Conservation (phyloP, 257 asterid genomes). For the Scutellaria galericulata region DNA sequence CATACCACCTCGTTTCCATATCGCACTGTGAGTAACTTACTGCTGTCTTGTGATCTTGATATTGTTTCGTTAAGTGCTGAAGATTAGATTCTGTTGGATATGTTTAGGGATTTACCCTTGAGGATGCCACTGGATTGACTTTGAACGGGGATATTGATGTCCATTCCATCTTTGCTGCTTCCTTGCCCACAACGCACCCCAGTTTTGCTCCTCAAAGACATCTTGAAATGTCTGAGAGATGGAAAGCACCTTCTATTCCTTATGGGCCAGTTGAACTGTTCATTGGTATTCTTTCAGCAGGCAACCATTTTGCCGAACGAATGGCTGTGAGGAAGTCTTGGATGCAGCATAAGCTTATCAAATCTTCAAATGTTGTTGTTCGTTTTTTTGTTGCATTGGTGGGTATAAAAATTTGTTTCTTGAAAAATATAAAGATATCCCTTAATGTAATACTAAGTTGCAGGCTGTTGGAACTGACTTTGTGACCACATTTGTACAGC, state of each 20-base stretch:
- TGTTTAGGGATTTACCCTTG: conserved; percentile 83
- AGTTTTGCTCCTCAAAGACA: conserved; percentile 90
- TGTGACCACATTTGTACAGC: conserved; percentile 48
- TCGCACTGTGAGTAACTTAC: conserved; percentile 69
- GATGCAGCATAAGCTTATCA: conserved; percentile 82
- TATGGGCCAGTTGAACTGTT: conserved; percentile 67
- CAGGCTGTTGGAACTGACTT: conserved; percentile 35
- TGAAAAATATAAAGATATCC: neutral
- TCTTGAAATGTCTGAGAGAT: conserved; percentile 77
- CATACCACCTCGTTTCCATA: conserved; percentile 94
- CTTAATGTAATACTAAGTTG: neutral
- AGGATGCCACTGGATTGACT: conserved; percentile 93
- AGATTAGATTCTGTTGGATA: conserved; percentile 21
- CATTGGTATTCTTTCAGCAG: conserved; percentile 95
- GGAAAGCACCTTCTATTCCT: conserved; percentile 84
- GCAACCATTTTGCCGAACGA: conserved; percentile 95
- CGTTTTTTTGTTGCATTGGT: conserved; percentile 96
- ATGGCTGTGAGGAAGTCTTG: conserved; percentile 96
- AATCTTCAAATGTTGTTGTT: conserved; percentile 78
- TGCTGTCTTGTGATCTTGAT: conserved; percentile 5
- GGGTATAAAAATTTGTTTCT: conserved; percentile 38
- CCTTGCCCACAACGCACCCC: conserved; percentile 90
- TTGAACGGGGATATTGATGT: conserved; percentile 81
- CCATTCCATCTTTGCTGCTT: conserved; percentile 78
- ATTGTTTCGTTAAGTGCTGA: conserved; percentile 21